These are phyloP conservation scores for Tephrocybe rancida DNA, from an alignment of 768 basidiomycete species.

Conservation along the genomic window DNA sequence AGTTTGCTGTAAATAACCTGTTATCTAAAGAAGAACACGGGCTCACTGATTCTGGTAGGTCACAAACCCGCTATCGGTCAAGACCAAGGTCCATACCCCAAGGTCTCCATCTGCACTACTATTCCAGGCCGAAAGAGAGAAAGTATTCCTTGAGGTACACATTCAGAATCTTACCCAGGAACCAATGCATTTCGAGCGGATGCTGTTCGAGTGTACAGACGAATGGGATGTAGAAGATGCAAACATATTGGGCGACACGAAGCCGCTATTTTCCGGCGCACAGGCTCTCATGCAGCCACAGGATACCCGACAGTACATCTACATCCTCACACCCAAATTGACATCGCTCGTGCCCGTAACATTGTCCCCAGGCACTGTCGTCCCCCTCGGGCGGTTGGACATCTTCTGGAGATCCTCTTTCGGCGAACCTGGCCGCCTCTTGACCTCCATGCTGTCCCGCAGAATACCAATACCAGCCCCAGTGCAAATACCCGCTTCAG, in stretches of 20 bases:
- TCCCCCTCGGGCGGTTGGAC: conserved; percentile 86
- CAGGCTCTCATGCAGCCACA: conserved; percentile 80
- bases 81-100: conserved; percentile 87
- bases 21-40: neutral
- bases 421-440: conserved; percentile 83
- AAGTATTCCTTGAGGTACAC: conserved; percentile 90
- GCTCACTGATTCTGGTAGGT: conserved; percentile 50
- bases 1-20: conserved; percentile 71
- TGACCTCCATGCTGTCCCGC: conserved; percentile 89
- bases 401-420: conserved; percentile 86
- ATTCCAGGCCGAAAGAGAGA: conserved; percentile 66
- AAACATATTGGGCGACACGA: conserved; percentile 40
- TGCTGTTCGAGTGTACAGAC: conserved; percentile 74
- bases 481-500: conserved; percentile 59
- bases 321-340: conserved; percentile 64
- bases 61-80: conserved; percentile 92
- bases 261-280: conserved; percentile 58
- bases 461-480: conserved; percentile 62
- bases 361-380: conserved; percentile 66
- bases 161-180: conserved; percentile 86
- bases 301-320: conserved; percentile 87
- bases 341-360: conserved; percentile 45
- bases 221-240: conserved; percentile 63
- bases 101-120: conserved; percentile 74
- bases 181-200: conserved; percentile 78